These are phyloP conservation scores for Parasitella parasitica DNA, from an alignment of 371 early-diverging fungal species.

Conservation along the genomic window DNA sequence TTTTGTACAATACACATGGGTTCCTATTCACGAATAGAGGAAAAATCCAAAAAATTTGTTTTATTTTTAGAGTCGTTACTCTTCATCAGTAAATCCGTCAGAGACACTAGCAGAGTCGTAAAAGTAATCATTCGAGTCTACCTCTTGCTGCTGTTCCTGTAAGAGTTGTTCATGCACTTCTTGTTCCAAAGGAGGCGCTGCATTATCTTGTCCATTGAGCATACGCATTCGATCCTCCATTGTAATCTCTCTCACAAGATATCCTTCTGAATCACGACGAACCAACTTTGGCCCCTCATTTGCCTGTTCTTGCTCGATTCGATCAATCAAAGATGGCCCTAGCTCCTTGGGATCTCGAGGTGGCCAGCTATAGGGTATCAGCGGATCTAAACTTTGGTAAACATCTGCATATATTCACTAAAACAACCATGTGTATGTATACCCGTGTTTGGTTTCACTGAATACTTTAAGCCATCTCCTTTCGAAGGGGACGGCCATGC, in stretches of 20 bases:
- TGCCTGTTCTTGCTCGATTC: neutral
- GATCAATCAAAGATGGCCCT: conserved; percentile 8
- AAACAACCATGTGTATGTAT: no score
- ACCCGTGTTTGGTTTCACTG: conserved; percentile 44
- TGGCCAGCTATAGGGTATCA: conserved; percentile 30
- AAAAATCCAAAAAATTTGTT: no score
- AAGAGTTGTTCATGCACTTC: neutral
- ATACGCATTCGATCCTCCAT: conserved; percentile 31
- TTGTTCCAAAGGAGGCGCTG: neutral
- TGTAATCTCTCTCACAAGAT: conserved; percentile 46
- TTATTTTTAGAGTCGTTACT: no score
- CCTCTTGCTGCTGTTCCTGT: neutral
- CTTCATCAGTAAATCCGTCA: neutral
- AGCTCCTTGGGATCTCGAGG: conserved; percentile 29
- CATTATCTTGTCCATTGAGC: conserved; percentile 6
- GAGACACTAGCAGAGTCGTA: conserved; percentile 5
- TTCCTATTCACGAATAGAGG: neutral
- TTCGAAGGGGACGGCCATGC: conserved; percentile 57
- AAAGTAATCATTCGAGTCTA: conserved; percentile 2
- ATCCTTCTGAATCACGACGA: conserved; percentile 57
- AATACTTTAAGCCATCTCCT: conserved; percentile 79
- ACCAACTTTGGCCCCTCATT: conserved; percentile 17
- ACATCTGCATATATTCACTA: no score
- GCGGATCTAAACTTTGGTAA: conserved; percentile 28
- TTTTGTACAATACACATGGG: neutral